phyloP scores from a whole-genome alignment of 139 green algal genomes.

The Chlorella sorokiniana region DNA sequence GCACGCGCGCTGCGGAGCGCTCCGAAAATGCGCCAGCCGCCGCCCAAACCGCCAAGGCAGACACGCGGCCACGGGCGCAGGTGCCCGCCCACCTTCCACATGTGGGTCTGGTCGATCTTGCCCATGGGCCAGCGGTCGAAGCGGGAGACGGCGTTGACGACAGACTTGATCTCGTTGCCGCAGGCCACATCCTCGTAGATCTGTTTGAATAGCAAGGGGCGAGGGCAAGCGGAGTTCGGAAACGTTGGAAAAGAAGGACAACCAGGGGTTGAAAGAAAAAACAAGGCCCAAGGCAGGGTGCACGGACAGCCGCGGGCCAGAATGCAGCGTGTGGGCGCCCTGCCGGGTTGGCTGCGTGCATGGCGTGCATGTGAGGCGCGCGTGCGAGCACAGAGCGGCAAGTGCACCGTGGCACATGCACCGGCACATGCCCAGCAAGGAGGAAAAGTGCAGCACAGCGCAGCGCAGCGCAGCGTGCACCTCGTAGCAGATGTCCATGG shows the following conservation, averaged over 20 bases:
- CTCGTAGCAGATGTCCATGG: constrained; percentile 98
- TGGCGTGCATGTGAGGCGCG: too few species aligned
- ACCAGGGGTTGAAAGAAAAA: neutral
- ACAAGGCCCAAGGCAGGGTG: neutral
- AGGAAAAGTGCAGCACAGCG: neutral
- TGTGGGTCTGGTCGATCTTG: constrained; percentile 98
- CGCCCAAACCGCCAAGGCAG: too few species aligned
- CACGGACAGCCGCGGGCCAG: too few species aligned
- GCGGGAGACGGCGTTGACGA: constrained; percentile 89
- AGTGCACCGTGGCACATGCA: too few species aligned
- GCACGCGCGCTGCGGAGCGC: too few species aligned
- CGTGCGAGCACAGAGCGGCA: too few species aligned
- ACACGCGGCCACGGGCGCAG: too few species aligned
- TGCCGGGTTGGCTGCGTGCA: too few species aligned
- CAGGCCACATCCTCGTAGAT: constrained; percentile 33
- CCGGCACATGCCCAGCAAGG: too few species aligned
- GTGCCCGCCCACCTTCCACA: constrained; percentile 89
- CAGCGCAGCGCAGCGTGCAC: constrained; percentile 75
- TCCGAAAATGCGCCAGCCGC: too few species aligned
- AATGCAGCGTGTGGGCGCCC: too few species aligned
- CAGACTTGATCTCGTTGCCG: constrained; percentile 98
- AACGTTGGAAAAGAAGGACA: neutral
- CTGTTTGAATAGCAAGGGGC: neutral
- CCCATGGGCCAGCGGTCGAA: constrained; percentile 98
- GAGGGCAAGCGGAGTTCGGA: too few species aligned